Evolutionary conservation across 2,329 filamentous ascomycete genomes (phyloP).

Genomic region (Cytospora mali): DNA sequence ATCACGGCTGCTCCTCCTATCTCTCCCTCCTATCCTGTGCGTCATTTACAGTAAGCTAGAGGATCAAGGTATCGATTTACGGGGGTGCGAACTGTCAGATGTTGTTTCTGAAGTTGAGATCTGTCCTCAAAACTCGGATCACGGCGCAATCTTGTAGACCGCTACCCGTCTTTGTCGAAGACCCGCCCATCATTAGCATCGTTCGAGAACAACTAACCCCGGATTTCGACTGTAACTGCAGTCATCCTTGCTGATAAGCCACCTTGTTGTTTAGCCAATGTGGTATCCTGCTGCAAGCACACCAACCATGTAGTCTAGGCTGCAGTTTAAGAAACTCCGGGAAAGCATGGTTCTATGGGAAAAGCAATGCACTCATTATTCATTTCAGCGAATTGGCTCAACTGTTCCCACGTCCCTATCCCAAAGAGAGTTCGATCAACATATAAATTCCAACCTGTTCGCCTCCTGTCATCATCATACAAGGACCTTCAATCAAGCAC

Average conservation of each 20-base stretch:
- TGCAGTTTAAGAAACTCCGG: not conserved
- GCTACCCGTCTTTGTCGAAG: not conserved
- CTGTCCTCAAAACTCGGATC: slow-evolving; percentile 3
- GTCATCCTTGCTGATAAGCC: not conserved
- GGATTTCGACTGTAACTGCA: too few relatives aligned
- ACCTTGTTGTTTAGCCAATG: not conserved
- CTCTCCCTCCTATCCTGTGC: not conserved
- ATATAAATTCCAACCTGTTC: not conserved
- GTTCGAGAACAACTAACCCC: not conserved
- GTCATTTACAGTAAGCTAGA: not conserved
- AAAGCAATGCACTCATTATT: too few relatives aligned
- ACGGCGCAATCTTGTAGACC: not conserved
- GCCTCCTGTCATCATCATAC: not conserved
- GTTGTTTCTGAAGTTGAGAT: not conserved
- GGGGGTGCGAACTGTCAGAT: slow-evolving; percentile 1
- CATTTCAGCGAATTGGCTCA: too few relatives aligned
- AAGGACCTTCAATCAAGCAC: not conserved
- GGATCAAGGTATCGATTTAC: not conserved
- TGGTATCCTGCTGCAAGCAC: not conserved
- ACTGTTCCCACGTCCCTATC: too few relatives aligned
- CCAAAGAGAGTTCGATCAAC: too few relatives aligned
- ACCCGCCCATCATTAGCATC: not conserved
- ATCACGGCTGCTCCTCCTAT: not conserved
- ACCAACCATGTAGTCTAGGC: not conserved
- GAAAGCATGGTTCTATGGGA: not conserved